Conservation (phyloP, 768 basidiomycete species). For the Heimioporus sp. region DNA sequence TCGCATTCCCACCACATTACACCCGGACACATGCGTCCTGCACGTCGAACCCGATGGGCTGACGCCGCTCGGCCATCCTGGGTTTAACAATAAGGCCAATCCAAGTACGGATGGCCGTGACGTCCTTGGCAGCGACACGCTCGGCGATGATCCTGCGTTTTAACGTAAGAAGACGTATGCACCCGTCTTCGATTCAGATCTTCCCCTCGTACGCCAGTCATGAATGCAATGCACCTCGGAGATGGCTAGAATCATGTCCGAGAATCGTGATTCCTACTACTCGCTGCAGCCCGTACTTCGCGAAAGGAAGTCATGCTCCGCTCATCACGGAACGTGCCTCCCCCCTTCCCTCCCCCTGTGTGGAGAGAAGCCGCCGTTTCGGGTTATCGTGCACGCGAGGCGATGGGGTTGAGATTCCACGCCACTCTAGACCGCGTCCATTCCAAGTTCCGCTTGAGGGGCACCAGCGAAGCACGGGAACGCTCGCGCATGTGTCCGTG, state of each 20-base stretch:
- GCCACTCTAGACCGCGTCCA: conserved; percentile 20
- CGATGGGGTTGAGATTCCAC: not conserved
- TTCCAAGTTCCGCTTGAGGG: conserved; percentile 46
- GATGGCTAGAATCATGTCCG: conserved; percentile 5
- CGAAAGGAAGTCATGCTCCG: conserved; percentile 45
- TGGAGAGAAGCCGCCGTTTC: conserved; percentile 15
- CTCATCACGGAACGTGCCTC: conserved; percentile 16
- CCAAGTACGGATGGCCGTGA: conserved; percentile 20
- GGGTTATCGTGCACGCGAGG: not conserved
- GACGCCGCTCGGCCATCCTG: conserved; percentile 49
- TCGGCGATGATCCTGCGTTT: not conserved
- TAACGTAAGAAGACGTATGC: conserved; percentile 19
- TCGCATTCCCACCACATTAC: not conserved
- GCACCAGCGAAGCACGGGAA: conserved; percentile 24
- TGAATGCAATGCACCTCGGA: conserved; percentile 3
- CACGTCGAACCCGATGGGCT: conserved; percentile 38
- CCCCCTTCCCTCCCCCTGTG: conserved; percentile 12
- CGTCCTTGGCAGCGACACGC: conserved; percentile 45
- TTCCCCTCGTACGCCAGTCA: not conserved
- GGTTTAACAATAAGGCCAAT: conserved; percentile 44
- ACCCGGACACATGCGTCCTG: conserved; percentile 13
- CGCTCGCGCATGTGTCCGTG: conserved; percentile 19
- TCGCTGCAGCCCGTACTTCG: conserved; percentile 52
- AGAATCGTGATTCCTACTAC: conserved; percentile 2
- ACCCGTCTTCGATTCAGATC: not conserved